phyloP scores from a whole-genome alignment of 2,329 filamentous ascomycete species.

The Penicillium sp. region DNA sequence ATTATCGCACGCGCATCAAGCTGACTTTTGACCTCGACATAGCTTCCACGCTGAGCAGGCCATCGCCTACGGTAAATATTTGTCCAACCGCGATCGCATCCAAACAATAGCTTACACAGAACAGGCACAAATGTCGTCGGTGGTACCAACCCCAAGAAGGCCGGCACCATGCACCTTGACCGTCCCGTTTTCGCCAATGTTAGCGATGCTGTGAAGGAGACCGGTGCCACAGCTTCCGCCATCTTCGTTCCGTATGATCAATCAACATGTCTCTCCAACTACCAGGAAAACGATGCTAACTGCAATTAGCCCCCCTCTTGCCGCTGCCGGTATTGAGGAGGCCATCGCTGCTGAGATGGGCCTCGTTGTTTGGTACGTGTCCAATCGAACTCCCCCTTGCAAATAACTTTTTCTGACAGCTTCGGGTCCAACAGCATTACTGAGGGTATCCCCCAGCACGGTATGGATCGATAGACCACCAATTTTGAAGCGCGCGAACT shows the following conservation, averaged over 20 bases:
- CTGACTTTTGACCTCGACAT: conserved; percentile 17
- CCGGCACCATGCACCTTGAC: conserved; percentile 82
- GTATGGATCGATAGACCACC: conserved; percentile 51
- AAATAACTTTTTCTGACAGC: conserved; percentile 12
- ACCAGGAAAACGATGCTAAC: conserved; percentile 18
- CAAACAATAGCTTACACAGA: conserved; percentile 22
- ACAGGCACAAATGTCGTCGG: conserved; percentile 94
- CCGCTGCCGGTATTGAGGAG: conserved; percentile 94
- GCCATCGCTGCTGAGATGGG: conserved; percentile 90
- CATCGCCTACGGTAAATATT: conserved; percentile 84
- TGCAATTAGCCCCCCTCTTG: conserved; percentile 71
- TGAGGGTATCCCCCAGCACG: conserved; percentile 95
- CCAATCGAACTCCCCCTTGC: conserved; percentile 11
- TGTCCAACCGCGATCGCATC: conserved; percentile 18
- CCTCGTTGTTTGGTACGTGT: conserved; percentile 74
- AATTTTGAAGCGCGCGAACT: conserved; percentile 11
- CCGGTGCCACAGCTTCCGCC: conserved; percentile 84
- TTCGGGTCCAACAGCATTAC: conserved; percentile 61
- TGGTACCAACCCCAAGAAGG: conserved; percentile 99
- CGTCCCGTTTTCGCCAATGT: conserved; percentile 92
- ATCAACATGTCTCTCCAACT: not conserved
- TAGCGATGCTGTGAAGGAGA: conserved; percentile 81
- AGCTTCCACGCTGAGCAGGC: conserved; percentile 98
- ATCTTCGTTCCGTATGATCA: conserved; percentile 85
- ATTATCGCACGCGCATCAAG: conserved; percentile 32